Conservation (phyloP, 768 basidiomycete genomes). For the Lentinula lateritia region DNA sequence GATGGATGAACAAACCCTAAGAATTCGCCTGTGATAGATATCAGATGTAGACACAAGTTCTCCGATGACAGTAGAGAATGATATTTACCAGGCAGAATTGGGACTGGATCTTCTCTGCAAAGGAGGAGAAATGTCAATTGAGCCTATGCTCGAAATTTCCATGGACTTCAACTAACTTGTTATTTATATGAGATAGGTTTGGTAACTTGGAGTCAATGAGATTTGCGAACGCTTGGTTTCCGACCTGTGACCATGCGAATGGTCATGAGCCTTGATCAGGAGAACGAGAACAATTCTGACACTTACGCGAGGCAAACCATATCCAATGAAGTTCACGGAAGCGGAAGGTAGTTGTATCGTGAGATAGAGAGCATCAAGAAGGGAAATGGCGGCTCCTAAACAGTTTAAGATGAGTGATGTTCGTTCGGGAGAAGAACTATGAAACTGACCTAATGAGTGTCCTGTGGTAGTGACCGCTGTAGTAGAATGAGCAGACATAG, state of each 20-base stretch:
- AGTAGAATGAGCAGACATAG: slow-evolving; percentile 26
- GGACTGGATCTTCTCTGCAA: slow-evolving; percentile 32
- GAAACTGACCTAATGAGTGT: slow-evolving; percentile 32
- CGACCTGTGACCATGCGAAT: slow-evolving; percentile 25
- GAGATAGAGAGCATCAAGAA: slow-evolving; percentile 54
- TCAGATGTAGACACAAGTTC: background rate
- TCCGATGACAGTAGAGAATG: background rate
- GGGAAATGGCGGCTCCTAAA: slow-evolving; percentile 45
- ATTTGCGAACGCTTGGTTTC: slow-evolving; percentile 58
- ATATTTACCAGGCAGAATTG: slow-evolving; percentile 31
- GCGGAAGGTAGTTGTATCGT: slow-evolving; percentile 40
- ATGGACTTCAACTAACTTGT: slow-evolving; percentile 28
- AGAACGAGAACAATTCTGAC: slow-evolving; percentile 11
- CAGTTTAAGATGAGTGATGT: background rate
- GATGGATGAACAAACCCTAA: slow-evolving; percentile 19
- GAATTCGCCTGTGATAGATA: background rate
- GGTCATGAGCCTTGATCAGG: background rate
- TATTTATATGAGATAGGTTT: slow-evolving; percentile 53
- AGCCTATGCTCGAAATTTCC: background rate
- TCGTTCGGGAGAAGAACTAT: background rate
- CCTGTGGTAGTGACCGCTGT: slow-evolving; percentile 36
- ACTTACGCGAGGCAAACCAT: slow-evolving; percentile 38
- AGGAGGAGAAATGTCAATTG: background rate
- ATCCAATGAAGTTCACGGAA: slow-evolving; percentile 27
- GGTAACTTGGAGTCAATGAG: slow-evolving; percentile 45